A percentile compares a stretch with the other conserved stretches of the same genome.
phyloP scores from a whole-genome alignment of 2,329 filamentous ascomycete genomes.

The Microascus cirrosus region DNA sequence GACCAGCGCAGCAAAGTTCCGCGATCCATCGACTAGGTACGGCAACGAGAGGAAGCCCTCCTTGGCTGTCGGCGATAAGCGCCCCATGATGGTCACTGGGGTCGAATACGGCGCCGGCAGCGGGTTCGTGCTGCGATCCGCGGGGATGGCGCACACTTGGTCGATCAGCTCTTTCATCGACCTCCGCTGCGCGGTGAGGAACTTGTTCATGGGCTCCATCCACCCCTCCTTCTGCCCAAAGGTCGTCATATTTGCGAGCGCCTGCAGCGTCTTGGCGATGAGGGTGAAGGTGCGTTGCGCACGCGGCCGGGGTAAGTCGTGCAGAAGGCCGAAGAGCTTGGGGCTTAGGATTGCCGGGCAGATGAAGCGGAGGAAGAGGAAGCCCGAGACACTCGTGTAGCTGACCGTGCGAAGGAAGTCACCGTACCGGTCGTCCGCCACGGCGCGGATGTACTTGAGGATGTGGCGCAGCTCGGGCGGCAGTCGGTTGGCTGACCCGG shows the following conservation, averaged over 20 bases:
- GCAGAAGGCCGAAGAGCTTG: conserved; percentile 77
- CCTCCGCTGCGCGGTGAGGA: conserved; percentile 62
- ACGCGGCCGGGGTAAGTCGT: conserved; percentile 70
- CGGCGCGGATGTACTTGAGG: conserved; percentile 82
- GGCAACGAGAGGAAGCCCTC: conserved; percentile 92
- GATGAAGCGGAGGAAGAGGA: conserved; percentile 89
- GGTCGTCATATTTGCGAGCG: conserved; percentile 77
- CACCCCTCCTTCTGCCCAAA: conserved; percentile 95
- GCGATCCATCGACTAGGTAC: conserved; percentile 81
- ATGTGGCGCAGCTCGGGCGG: conserved; percentile 75
- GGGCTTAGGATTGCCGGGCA: conserved; percentile 94
- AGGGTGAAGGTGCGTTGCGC: conserved; percentile 84
- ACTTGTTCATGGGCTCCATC: conserved; percentile 98
- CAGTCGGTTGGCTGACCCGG: conserved; percentile 60
- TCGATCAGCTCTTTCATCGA: conserved; percentile 84
- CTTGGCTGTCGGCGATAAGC: conserved; percentile 66
- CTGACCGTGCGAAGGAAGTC: conserved; percentile 82
- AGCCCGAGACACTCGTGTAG: conserved; percentile 91
- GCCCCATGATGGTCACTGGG: conserved; percentile 77
- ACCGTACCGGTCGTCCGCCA: conserved; percentile 88
- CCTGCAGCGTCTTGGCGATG: conserved; percentile 86
- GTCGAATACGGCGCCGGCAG: conserved; percentile 78
- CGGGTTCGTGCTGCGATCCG: conserved; percentile 44
- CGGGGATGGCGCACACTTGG: conserved; percentile 70
- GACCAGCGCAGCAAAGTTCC: conserved; percentile 74